Evolutionary conservation across 768 basidiomycete genomes (phyloP), one percentile per base, ranked within the genome.

Genomic region (Dentipellis sp.): DNA sequence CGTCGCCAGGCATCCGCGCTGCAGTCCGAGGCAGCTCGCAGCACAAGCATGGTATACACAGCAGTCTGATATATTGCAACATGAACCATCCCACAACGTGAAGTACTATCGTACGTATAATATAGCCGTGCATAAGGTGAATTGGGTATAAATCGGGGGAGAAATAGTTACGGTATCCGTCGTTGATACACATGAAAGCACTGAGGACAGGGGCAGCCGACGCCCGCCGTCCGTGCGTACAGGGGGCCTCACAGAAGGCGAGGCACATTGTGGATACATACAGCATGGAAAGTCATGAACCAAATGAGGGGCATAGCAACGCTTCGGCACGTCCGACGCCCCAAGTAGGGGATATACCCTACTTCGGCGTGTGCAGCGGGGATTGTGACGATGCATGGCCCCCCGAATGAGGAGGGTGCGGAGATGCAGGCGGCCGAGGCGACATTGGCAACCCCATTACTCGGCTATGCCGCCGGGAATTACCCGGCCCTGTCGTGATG

Each of bases 361-460:
- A 45, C 42, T 19, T 45, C 19, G 42, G 6, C 19, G 48, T 16
- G 48, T 22, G 21, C 10, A 23, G 22, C 22, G 48, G 48, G 19
- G 48, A 50, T 16, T 11, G 48, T 22, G 48, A 16, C 23, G 48
- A n/a, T 10, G 22, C 48, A 50, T 14, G 22, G 34, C 36, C 37
- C 21, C 49, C 51, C 12, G 29, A 35, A 17, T 56, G 54, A 53
- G 58, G 58, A 48, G 58, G 59, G 48, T 61, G 59, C 21, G 62
- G 60, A 17, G 60, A 54, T 40, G 51, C 29, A 11, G 56, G 62
- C 6, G 64, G 66, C 50, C 71, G 64, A 36, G 73, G 73, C 7
- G 57, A 59, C n/a, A 22, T 17, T n/a, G 59, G 62, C 19, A 62
- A 54, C 10, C 59, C 70, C 23, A 57, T 55, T 51, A 56, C 7